Conservation (phyloP, 768 basidiomycete genomes). For the Tylopilus balloui region DNA sequence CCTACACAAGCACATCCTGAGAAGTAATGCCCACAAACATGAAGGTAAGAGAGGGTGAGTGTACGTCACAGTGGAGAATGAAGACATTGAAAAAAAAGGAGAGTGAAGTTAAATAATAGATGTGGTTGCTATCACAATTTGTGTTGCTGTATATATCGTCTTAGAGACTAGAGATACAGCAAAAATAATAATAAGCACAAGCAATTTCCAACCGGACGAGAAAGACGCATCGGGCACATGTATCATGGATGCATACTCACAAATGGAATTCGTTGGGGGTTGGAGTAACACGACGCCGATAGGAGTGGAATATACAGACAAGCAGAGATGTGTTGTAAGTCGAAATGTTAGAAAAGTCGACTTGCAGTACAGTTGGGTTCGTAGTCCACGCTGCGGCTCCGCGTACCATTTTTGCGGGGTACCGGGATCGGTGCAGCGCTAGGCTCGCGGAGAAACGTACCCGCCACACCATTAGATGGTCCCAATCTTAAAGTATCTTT, state of each 20-base stretch:
- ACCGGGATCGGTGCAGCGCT: slow-evolving; percentile 25
- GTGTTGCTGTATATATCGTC: not conserved
- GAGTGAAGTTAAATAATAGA: too few relatives aligned
- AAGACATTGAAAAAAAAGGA: not conserved
- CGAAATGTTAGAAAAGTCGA: slow-evolving; percentile 13
- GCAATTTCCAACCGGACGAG: not conserved
- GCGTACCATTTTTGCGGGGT: slow-evolving; percentile 14
- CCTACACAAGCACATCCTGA: not conserved
- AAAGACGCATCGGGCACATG: slow-evolving; percentile 1
- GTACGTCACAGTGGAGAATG: not conserved
- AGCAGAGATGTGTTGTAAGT: not conserved
- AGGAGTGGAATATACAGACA: too few relatives aligned
- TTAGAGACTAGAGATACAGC: slow-evolving; percentile 16
- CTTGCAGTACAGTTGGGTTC: slow-evolving; percentile 12
- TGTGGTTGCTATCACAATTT: slow-evolving; percentile 5
- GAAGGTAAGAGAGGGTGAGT: not conserved
- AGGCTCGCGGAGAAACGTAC: slow-evolving; percentile 28
- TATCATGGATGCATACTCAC: slow-evolving; percentile 19
- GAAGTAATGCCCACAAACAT: too few relatives aligned
- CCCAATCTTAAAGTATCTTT: slow-evolving; percentile 9
- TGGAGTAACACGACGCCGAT: not conserved
- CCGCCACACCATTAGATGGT: slow-evolving; percentile 2
- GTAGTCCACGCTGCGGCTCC: slow-evolving; percentile 29
- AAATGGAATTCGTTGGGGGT: not conserved
- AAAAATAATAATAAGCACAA: slow-evolving; percentile 14